Conservation (phyloP, 2,329 filamentous ascomycete species). For the Paracamarosporium sp. region DNA sequence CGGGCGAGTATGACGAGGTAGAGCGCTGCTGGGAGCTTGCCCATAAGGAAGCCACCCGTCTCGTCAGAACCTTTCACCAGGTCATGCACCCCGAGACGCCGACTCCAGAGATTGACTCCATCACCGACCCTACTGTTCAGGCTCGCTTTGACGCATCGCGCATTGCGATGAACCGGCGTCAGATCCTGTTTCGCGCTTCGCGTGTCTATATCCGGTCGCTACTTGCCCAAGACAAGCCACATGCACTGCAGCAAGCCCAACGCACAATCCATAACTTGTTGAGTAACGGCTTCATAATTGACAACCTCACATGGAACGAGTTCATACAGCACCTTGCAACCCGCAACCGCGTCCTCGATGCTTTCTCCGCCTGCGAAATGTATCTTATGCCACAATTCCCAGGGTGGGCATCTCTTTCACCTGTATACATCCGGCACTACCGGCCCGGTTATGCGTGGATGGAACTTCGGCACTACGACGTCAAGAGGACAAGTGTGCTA, state of each 20-base stretch:
- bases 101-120: constrained; percentile 17
- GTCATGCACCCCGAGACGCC: constrained; percentile 41
- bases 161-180: constrained; percentile 49
- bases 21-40: constrained; percentile 71
- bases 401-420: constrained; percentile 65
- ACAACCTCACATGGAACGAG: constrained; percentile 81
- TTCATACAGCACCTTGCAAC: constrained; percentile 73
- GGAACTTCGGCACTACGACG: constrained; percentile 34
- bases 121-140: constrained; percentile 28
- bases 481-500: constrained; percentile 34
- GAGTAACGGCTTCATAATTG: constrained; percentile 73
- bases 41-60: constrained; percentile 59
- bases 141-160: constrained; percentile 24
- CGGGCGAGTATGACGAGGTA: constrained; percentile 66
- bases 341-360: constrained; percentile 66
- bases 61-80: constrained; percentile 40
- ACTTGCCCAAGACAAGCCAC: constrained; percentile 56
- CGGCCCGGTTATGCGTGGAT: constrained; percentile 32
- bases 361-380: constrained; percentile 77
- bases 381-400: constrained; percentile 80
- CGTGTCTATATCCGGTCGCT: constrained; percentile 62
- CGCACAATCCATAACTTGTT: constrained; percentile 61
- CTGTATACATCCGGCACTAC: constrained; percentile 31
- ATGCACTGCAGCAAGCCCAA: constrained; percentile 37
- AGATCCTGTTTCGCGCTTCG: constrained; percentile 57